A percentile compares a stretch with the other conserved stretches of the same genome.
phyloP scores from a whole-genome alignment of 352 stramenopile species.

The Pythium sp. region DNA sequence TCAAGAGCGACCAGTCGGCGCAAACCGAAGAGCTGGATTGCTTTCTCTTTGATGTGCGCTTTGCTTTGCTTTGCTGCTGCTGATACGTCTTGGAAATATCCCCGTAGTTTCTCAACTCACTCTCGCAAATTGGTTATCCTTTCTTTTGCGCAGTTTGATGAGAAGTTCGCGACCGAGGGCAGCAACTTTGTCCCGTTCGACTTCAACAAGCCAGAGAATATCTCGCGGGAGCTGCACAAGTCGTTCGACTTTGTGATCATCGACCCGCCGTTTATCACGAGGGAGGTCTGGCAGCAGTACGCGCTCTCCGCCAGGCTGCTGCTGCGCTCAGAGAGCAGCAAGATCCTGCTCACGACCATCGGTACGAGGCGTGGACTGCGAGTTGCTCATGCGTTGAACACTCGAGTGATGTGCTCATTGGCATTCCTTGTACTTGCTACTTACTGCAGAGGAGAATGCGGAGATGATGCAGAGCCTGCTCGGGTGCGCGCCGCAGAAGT shows the following conservation, averaged over 20 bases:
- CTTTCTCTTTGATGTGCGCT: slow-evolving; percentile 87
- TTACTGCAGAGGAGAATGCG: slow-evolving; percentile 79
- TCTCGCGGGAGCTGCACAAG: slow-evolving; percentile 51
- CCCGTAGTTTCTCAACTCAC: no score
- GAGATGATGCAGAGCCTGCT: slow-evolving; percentile 86
- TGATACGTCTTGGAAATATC: no score
- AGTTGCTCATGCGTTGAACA: neutral
- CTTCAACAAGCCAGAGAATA: slow-evolving; percentile 77
- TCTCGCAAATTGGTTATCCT: no score
- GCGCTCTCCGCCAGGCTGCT: slow-evolving; percentile 62
- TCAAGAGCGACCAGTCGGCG: slow-evolving; percentile 40
- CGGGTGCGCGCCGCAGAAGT: slow-evolving; percentile 50
- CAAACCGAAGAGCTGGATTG: slow-evolving; percentile 33
- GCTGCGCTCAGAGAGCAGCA: slow-evolving; percentile 46
- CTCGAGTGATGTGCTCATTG: no score
- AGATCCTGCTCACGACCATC: slow-evolving; percentile 90
- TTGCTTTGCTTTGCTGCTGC: slow-evolving; percentile 5
- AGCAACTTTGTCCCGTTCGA: slow-evolving; percentile 86
- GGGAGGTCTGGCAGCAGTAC: slow-evolving; percentile 91
- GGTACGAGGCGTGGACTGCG: slow-evolving; percentile 26
- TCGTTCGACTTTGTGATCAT: slow-evolving; percentile 92
- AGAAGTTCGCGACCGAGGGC: slow-evolving; percentile 66
- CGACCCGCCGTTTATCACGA: slow-evolving; percentile 94
- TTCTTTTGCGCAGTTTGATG: slow-evolving; percentile 61
- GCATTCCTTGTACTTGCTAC: no score